phyloP scores from a whole-genome alignment of 768 basidiomycete species.

The Collybiopsis luxurians region DNA sequence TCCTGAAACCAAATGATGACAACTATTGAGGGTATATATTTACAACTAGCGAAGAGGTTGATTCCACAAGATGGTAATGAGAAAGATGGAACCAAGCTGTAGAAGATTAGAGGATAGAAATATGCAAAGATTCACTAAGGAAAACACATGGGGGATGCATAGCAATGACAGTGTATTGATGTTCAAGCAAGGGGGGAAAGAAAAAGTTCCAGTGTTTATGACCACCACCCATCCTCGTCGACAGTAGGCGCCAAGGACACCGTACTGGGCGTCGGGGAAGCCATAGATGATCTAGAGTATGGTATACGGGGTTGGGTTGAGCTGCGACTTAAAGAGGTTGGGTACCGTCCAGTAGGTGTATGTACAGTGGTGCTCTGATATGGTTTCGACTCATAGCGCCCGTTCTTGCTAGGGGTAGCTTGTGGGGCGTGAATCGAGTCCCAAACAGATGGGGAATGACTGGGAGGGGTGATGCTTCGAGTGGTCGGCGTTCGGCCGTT shows the following conservation, averaged over 20 bases:
- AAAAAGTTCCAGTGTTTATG: slow-evolving; percentile 27
- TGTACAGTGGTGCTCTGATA: slow-evolving; percentile 2
- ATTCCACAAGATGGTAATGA: neutral
- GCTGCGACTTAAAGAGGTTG: slow-evolving; percentile 12
- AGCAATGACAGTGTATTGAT: neutral
- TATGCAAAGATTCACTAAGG: neutral
- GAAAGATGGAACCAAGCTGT: neutral
- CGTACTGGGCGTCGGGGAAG: slow-evolving; percentile 76
- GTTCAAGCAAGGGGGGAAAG: neutral
- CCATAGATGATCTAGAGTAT: slow-evolving; percentile 24
- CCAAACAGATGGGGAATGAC: slow-evolving; percentile 51
- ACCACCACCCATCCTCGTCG: slow-evolving; percentile 80
- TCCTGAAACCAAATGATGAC: neutral
- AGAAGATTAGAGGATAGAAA: neutral
- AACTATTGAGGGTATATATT: slow-evolving; percentile 7
- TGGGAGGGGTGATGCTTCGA: slow-evolving; percentile 48
- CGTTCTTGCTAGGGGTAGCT: slow-evolving; percentile 21
- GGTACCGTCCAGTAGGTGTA: slow-evolving; percentile 14
- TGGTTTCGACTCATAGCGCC: neutral
- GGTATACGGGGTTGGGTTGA: neutral
- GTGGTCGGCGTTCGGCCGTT: slow-evolving; percentile 34
- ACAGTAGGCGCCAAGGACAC: slow-evolving; percentile 72
- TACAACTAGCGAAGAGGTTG: neutral
- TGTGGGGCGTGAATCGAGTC: slow-evolving; percentile 63
- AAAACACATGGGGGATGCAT: neutral